Evolutionary conservation across 2,329 filamentous ascomycete genomes (phyloP).

Genomic region (Aspergillus spinulosporus): DNA sequence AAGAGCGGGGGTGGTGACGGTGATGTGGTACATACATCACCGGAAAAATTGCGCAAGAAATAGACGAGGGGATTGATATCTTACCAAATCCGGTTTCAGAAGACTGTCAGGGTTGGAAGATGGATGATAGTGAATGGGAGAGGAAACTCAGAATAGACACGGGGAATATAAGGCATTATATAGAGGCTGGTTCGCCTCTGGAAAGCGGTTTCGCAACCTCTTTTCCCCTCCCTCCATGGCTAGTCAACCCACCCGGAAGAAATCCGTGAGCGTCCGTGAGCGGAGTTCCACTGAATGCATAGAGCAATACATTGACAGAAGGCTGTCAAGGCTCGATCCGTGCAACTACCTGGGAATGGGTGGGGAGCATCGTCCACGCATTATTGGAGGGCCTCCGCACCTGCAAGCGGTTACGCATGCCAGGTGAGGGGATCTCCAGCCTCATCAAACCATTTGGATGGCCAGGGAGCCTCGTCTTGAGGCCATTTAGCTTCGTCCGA

Average conservation of each 20-base stretch:
- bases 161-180: constrained; percentile 24
- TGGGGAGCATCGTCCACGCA: background rate
- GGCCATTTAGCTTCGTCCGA: too few relatives aligned
- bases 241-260: background rate
- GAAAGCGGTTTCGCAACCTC: constrained; percentile 6
- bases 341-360: constrained; percentile 3
- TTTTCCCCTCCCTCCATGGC: constrained; percentile 8
- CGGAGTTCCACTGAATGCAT: constrained; percentile 3
- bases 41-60: background rate
- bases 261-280: constrained; percentile 7
- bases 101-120: constrained; percentile 4
- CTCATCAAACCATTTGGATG: too few relatives aligned
- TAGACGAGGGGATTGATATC: background rate
- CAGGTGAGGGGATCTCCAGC: too few relatives aligned
- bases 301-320: background rate
- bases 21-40: constrained; percentile 6
- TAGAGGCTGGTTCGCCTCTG: constrained; percentile 14
- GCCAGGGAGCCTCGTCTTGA: too few relatives aligned
- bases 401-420: background rate
- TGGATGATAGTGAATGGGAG: constrained; percentile 9
- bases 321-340: background rate
- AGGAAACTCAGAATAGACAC: background rate
- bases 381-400: background rate
- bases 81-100: constrained; percentile 14
- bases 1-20: constrained; percentile 2